Base-by-base conservation (phyloP, 1,284 basidiomycete species). In the Malassezia cuniculi region DNA sequence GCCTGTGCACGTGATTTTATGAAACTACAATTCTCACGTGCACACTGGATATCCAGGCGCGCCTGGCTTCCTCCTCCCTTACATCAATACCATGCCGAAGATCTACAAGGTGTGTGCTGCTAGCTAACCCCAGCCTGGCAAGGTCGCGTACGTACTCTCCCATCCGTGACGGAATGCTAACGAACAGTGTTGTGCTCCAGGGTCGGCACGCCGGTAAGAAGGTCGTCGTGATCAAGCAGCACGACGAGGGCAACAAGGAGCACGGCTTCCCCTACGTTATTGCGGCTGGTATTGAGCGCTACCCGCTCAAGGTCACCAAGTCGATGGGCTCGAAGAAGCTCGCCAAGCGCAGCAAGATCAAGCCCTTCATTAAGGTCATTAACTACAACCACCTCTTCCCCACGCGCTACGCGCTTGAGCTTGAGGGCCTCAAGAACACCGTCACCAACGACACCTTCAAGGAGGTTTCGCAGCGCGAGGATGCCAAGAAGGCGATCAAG, bases 41-140 rank as follows among this genome's bases (percentile, higher is more conserved):
- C 26, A 27, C 30, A 14, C 11, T n/a, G n/a, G n/a, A n/a, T 11
- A 11, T 24, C 22, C 22, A 24, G 22, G 7, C 7, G 6, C 22
- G 9, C 25, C 30, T 18, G 12, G 22, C 30, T 38, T 38, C 21
- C 26, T 35, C 19, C 28, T 31, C 29, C 19, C 26, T 27, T 34
- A 29, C 32, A 27, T 35, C 28, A 27, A 26, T 19, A 51, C 37
- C 42, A 62, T 62, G 59, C 56, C 59, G 30, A 60, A 59, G 51
- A 60, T 62, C 48, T 62, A 56, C 60, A 62, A 62, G 57, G 53
- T 57, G 39, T 17, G 52, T 50, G 28, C 29, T 30, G 12, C 21
- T 39, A 17, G 60, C 51, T 54, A 86, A 70, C 87, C 85, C 80
- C 93, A 94, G 77, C 83, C 89, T 72, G 89, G 89, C 74, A 95